These are phyloP conservation scores for Juglanconis sp. DNA, from an alignment of 2,329 filamentous ascomycete species.

Conservation along the genomic window DNA sequence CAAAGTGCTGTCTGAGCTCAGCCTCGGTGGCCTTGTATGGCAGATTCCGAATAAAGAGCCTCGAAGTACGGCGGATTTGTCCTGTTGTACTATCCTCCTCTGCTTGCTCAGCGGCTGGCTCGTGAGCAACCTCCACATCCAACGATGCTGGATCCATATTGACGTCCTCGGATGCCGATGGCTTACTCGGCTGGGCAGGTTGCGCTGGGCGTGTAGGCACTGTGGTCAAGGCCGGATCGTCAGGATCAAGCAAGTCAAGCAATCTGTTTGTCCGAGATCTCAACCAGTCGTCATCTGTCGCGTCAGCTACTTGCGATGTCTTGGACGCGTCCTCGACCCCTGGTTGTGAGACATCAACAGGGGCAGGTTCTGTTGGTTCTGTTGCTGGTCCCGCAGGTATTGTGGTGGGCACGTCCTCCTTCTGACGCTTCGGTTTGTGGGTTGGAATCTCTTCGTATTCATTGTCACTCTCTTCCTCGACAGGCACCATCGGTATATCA, in stretches of 20 bases:
- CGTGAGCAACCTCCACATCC: conserved; percentile 21
- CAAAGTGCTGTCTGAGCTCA: conserved; percentile 71
- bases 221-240: conserved; percentile 39
- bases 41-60: conserved; percentile 86
- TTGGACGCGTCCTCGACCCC: conserved; percentile 4
- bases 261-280: conserved; percentile 83
- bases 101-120: conserved; percentile 22
- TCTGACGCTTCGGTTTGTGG: conserved; percentile 46
- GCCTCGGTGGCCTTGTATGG: conserved; percentile 76
- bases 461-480: conserved; percentile 64
- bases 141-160: conserved; percentile 16
- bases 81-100: conserved; percentile 47
- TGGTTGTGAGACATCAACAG: conserved; percentile 1
- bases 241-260: conserved; percentile 78
- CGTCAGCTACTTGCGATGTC: conserved; percentile 27
- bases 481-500: conserved; percentile 20
- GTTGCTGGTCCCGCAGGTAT: conserved; percentile 12
- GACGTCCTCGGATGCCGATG: conserved; percentile 12
- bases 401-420: conserved; percentile 14
- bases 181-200: conserved; percentile 15
- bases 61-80: conserved; percentile 66
- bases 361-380: conserved; percentile 5
- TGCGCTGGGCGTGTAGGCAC: conserved; percentile 22
- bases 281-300: conserved; percentile 86
- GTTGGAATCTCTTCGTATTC: conserved; percentile 68